A percentile compares a stretch with the other conserved stretches of the same genome.
phyloP scores from a whole-genome alignment of 345 rosid species.

The Clarkia xantiana region DNA sequence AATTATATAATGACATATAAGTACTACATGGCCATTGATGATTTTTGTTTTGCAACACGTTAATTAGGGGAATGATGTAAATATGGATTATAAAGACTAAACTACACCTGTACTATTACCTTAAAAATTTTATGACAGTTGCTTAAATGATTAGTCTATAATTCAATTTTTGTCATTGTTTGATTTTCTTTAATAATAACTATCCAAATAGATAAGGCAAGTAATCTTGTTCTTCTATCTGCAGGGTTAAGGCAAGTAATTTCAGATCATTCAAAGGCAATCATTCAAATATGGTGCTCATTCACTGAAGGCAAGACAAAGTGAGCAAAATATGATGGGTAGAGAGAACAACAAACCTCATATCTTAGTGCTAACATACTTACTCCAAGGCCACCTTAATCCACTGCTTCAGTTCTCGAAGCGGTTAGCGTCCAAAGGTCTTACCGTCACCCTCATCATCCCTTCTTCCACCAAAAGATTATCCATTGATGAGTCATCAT shows the following conservation, averaged over 20 bases:
- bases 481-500: conserved; percentile 14
- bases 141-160: no score
- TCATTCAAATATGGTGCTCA: no score
- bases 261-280: neutral
- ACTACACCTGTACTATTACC: no score
- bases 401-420: conserved; percentile 35
- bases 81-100: no score
- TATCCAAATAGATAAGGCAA: neutral
- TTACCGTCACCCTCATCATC: conserved; percentile 21
- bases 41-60: no score
- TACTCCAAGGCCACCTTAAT: conserved; percentile 36
- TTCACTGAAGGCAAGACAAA: neutral
- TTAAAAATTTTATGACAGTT: no score
- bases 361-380: conserved; percentile 18
- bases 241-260: no score
- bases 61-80: no score
- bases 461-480: conserved; percentile 13
- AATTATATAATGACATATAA: no score
- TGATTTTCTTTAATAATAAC: no score
- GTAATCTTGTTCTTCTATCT: neutral
- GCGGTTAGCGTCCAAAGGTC: conserved; percentile 29
- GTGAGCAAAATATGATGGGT: neutral
- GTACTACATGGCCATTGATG: no score
- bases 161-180: no score
- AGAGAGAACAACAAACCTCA: conserved; percentile 15